phyloP scores from a whole-genome alignment of 305 asterid species.

The Withania somnifera region DNA sequence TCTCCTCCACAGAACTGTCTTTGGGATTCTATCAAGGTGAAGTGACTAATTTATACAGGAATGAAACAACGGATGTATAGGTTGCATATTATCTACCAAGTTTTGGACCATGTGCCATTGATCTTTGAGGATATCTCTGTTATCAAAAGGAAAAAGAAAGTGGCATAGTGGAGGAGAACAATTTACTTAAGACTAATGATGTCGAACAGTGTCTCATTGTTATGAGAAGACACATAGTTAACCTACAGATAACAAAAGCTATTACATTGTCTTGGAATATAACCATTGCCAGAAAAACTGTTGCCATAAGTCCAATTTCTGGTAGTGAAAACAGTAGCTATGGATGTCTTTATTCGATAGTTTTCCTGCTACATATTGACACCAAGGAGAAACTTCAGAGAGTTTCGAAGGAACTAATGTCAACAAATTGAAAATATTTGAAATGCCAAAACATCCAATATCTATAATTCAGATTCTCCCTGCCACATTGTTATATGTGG shows the following conservation, averaged over 20 bases:
- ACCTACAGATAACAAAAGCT: slow-evolving; percentile 34
- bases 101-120: background rate
- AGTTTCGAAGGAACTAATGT: no score
- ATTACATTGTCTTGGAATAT: background rate
- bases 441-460: no score
- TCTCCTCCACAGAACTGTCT: slow-evolving; percentile 57
- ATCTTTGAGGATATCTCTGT: background rate
- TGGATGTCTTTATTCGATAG: no score
- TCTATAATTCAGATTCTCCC: no score
- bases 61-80: background rate
- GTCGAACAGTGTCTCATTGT: slow-evolving; percentile 91
- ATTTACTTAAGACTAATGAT: slow-evolving; percentile 67
- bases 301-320: no score
- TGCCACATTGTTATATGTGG: no score
- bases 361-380: no score
- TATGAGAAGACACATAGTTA: slow-evolving; percentile 95
- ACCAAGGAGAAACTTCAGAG: no score
- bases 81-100: background rate
- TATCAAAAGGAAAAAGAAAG: background rate
- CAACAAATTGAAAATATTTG: no score
- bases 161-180: background rate
- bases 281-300: no score
- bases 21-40: slow-evolving; percentile 47
- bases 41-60: slow-evolving; percentile 10
- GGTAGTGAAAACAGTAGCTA: no score